Conservation (phyloP, 2,329 filamentous ascomycete genomes). For the Hypoxylon sp. region DNA sequence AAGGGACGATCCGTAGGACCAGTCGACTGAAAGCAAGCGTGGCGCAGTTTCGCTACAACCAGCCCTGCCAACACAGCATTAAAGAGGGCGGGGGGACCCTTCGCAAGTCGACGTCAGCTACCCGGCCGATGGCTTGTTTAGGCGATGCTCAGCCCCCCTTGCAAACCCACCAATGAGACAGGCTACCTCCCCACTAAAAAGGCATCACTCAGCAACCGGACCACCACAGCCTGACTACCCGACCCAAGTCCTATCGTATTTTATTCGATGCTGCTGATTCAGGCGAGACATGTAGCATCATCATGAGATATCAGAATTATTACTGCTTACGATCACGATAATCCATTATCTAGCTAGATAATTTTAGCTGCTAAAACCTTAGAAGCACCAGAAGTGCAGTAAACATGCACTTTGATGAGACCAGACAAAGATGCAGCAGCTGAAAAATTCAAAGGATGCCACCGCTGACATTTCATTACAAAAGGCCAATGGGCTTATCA, state of each 20-base stretch:
- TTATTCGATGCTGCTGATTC: conserved; percentile 6
- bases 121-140: conserved; percentile 34
- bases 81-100: conserved; percentile 24
- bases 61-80: conserved; percentile 35
- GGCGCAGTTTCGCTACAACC: conserved; percentile 48
- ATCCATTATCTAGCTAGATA: not conserved
- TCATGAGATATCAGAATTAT: conserved; percentile 17
- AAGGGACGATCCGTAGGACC: conserved; percentile 30
- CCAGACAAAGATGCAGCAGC: conserved; percentile 29
- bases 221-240: conserved; percentile 21
- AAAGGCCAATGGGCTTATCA: conserved; percentile 33
- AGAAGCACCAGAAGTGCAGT: conserved; percentile 19
- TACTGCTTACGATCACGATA: not conserved
- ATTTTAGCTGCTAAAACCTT: conserved; percentile 15
- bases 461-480: conserved; percentile 21
- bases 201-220: conserved; percentile 26
- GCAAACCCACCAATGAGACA: conserved; percentile 32
- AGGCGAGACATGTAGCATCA: conserved; percentile 23
- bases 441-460: conserved; percentile 20
- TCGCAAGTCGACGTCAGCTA: conserved; percentile 43
- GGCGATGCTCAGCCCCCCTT: conserved; percentile 41
- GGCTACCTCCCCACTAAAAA: conserved; percentile 28
- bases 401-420: conserved; percentile 26
- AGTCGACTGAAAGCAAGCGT: conserved; percentile 44
- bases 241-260: conserved; percentile 8